A percentile compares a stretch with the other conserved stretches of the same genome.
phyloP scores from a whole-genome alignment of 73 alveolate species.

The Paramecium caudatum region DNA sequence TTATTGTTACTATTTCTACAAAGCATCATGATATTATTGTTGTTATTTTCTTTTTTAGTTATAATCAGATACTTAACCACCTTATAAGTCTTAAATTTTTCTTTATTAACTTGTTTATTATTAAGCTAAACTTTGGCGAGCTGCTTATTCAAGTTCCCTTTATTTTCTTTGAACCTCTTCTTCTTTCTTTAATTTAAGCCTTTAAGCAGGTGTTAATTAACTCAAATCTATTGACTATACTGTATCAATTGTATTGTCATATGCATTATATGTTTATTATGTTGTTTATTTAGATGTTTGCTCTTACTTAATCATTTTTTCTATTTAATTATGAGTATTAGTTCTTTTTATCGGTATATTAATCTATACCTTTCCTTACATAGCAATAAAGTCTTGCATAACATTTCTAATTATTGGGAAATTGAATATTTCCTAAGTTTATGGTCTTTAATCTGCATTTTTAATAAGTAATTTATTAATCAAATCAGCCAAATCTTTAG shows the following conservation, averaged over 20 bases:
- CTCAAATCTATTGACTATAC: constrained; percentile 44
- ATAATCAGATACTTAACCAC: background rate
- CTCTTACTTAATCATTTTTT: constrained; percentile 56
- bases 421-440: background rate
- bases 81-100: constrained; percentile 37
- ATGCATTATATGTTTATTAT: background rate
- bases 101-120: constrained; percentile 17
- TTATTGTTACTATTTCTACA: constrained; percentile 25
- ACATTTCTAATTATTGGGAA: constrained; percentile 1
- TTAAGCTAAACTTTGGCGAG: background rate
- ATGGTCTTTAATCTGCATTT: constrained; percentile 50
- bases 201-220: constrained; percentile 32
- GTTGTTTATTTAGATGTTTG: background rate
- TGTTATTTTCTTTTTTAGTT: background rate
- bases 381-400: constrained; percentile 37
- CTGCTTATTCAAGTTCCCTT: constrained; percentile 18
- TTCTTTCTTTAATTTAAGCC: constrained; percentile 49
- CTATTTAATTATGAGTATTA: constrained; percentile 58
- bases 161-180: background rate
- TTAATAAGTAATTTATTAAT: constrained; percentile 45
- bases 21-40: background rate
- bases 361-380: constrained; percentile 5
- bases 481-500: constrained; percentile 73
- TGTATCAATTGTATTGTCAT: constrained; percentile 11
- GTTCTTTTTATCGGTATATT: constrained; percentile 50